phyloP scores from a whole-genome alignment of 164 flowering plant genomes.

The Sedum album region DNA sequence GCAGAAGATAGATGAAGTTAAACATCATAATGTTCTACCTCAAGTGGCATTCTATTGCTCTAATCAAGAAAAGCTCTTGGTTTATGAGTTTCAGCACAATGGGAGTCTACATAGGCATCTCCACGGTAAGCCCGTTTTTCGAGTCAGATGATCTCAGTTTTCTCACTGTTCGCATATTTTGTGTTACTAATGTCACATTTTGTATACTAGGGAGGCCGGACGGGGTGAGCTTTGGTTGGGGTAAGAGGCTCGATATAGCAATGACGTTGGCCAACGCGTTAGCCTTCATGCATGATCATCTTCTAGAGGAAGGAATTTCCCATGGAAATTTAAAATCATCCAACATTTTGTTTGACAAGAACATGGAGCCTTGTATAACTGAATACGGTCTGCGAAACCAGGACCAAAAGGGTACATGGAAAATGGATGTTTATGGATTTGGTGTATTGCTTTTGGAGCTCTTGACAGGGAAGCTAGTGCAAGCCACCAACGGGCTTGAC shows the following conservation, averaged over 20 bases:
- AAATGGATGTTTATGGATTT: constrained; percentile 37
- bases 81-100: constrained; percentile 37
- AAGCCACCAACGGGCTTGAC: constrained; percentile 31
- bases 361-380: constrained; percentile 36
- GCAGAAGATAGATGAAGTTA: constrained; percentile 39
- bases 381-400: constrained; percentile 32
- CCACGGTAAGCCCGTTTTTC: constrained; percentile 23
- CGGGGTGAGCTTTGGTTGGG: constrained; percentile 26
- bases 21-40: constrained; percentile 54
- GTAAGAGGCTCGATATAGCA: constrained; percentile 26
- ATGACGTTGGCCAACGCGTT: constrained; percentile 27
- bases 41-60: constrained; percentile 39
- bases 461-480: constrained; percentile 47
- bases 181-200: neutral
- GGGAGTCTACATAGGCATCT: constrained; percentile 35
- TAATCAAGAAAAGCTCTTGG: constrained; percentile 39
- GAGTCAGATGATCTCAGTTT: neutral
- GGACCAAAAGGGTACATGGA: constrained; percentile 20
- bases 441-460: constrained; percentile 63
- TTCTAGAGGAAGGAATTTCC: constrained; percentile 18
- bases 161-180: neutral
- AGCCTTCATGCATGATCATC: constrained; percentile 37
- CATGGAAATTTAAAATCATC: constrained; percentile 49
- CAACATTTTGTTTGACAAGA: constrained; percentile 29
- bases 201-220: constrained; percentile 16